These are phyloP conservation scores for Solanum chiquidenum DNA, from an alignment of 257 asterid genomes.

Conservation along the genomic window DNA sequence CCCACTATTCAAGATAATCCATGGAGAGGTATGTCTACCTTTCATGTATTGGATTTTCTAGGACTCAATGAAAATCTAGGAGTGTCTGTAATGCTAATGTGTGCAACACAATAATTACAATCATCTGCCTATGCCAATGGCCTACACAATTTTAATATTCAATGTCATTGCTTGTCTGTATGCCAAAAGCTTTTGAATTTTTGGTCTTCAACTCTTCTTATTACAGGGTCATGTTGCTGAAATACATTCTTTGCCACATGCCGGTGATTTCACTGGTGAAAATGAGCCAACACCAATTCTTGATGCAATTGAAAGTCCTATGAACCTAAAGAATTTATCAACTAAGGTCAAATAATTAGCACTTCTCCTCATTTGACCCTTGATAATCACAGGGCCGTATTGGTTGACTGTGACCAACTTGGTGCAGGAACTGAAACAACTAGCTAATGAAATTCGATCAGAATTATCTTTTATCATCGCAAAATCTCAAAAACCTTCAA, in stretches of 20 bases:
- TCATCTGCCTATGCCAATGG: not conserved
- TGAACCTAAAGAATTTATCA: slow-evolving; percentile 58
- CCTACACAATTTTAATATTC: not conserved
- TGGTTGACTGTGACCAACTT: slow-evolving; percentile 5
- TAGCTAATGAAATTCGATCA: slow-evolving; percentile 69
- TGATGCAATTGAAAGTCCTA: slow-evolving; percentile 65
- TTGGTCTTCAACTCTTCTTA: slow-evolving; percentile 5
- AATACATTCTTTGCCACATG: slow-evolving; percentile 26
- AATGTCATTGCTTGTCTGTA: not conserved
- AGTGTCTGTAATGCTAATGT: not conserved
- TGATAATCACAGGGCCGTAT: not conserved
- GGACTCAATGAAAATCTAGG: not conserved
- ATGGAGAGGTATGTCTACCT: not conserved
- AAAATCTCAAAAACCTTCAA: slow-evolving; percentile 29
- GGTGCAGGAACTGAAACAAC: slow-evolving; percentile 74
- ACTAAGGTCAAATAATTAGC: slow-evolving; percentile 37
- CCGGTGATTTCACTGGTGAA: slow-evolving; percentile 26
- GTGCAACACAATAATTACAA: not conserved
- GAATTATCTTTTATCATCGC: slow-evolving; percentile 41
- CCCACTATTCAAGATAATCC: not conserved
- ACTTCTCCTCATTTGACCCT: not conserved
- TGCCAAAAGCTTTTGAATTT: not conserved
- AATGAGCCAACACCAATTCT: slow-evolving; percentile 57
- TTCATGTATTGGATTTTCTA: not conserved
- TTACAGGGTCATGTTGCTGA: slow-evolving; percentile 33